These are phyloP conservation scores for Eremothecium coryli DNA, from an alignment of 1,139 yeast genomes.

Conservation along the genomic window DNA sequence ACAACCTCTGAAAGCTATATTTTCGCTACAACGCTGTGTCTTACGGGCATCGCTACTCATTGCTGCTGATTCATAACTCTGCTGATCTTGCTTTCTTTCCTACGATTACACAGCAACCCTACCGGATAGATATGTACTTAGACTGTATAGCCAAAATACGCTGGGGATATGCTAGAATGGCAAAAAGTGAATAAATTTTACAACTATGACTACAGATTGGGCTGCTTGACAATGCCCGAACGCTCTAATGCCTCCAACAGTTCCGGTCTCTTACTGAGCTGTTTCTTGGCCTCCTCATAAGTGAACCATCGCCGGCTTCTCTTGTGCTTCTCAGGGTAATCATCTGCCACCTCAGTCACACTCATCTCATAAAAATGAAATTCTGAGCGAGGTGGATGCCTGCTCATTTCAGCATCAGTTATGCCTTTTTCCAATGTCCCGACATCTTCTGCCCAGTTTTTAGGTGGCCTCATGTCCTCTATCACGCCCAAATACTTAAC, in stretches of 20 bases:
- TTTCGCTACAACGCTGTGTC: no score
- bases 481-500: constrained; percentile 50
- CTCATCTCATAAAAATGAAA: constrained; percentile 77
- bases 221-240: constrained; percentile 24
- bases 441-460: constrained; percentile 42
- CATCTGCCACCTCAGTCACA: constrained; percentile 44
- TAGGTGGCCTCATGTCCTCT: constrained; percentile 58
- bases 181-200: no score
- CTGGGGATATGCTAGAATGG: no score
- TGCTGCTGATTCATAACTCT: no score
- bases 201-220: no score
- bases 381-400: constrained; percentile 55
- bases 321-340: constrained; percentile 64
- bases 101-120: no score
- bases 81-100: no score
- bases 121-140: no score
- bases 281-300: constrained; percentile 62
- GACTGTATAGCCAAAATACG: constrained; percentile 4
- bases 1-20: constrained; percentile 31
- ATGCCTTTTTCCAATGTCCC: constrained; percentile 19
- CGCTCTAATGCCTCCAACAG: constrained; percentile 53
- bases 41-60: no score
- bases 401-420: constrained; percentile 22
- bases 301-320: constrained; percentile 70
- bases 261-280: constrained; percentile 63